phyloP scores from a whole-genome alignment of 352 stramenopile genomes.

The Achlya hypogyna region DNA sequence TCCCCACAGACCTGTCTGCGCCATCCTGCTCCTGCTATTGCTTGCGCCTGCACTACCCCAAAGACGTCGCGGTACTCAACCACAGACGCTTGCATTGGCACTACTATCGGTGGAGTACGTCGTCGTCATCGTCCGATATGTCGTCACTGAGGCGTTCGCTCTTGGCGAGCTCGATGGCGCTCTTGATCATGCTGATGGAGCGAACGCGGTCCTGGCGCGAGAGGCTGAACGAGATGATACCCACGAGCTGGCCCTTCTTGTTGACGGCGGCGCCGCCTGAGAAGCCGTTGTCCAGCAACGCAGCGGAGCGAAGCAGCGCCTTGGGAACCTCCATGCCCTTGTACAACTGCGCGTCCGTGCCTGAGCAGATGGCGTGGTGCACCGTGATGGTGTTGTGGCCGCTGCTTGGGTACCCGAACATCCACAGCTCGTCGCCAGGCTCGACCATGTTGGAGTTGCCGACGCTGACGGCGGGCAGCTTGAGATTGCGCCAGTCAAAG shows the following conservation, averaged over 20 bases:
- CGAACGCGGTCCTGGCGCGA: conserved; percentile 77
- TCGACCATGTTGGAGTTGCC: conserved; percentile 85
- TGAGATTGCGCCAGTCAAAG: conserved; percentile 21
- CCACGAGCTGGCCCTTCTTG: conserved; percentile 77
- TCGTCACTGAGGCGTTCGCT: conserved; percentile 27
- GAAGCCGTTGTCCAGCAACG: conserved; percentile 80
- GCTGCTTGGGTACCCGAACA: conserved; percentile 84
- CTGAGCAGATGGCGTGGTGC: conserved; percentile 83
- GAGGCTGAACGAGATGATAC: conserved; percentile 80
- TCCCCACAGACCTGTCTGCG: too few species aligned
- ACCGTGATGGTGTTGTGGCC: conserved; percentile 86
- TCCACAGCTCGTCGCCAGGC: conserved; percentile 84
- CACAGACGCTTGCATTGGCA: too few species aligned
- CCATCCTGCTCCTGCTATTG: too few species aligned
- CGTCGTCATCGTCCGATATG: not conserved
- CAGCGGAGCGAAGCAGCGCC: conserved; percentile 75
- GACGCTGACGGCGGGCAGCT: conserved; percentile 66
- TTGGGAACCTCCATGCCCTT: conserved; percentile 78
- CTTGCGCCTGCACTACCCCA: too few species aligned
- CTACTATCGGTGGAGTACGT: too few species aligned
- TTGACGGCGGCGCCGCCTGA: conserved; percentile 75
- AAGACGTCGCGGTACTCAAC: too few species aligned
- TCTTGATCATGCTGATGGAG: conserved; percentile 85
- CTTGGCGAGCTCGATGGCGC: conserved; percentile 74
- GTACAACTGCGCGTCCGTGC: conserved; percentile 80